Conservation (phyloP, 1,139 yeast genomes). For the Meyerozyma elateridarum region DNA sequence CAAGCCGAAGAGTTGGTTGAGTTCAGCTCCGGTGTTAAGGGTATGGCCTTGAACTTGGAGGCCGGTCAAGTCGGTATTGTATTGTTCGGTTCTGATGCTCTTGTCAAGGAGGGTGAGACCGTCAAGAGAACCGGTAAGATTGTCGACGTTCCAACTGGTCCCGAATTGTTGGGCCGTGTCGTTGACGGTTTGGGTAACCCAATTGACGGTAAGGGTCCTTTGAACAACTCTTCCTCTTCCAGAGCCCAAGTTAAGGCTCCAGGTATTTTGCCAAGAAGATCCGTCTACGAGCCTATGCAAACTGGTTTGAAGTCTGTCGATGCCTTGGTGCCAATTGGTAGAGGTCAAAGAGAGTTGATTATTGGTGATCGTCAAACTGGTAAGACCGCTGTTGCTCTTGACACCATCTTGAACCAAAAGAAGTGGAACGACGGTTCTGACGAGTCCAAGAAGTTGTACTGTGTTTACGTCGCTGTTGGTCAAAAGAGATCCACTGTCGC, state of each 20-base stretch:
- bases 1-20: slow-evolving; percentile 99
- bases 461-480: slow-evolving; percentile 99
- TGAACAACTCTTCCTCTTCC: slow-evolving; percentile 76
- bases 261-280: slow-evolving; percentile 99
- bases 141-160: slow-evolving; percentile 99
- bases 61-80: slow-evolving; percentile 99
- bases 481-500: slow-evolving; percentile 99
- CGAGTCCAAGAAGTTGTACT: slow-evolving; percentile 97
- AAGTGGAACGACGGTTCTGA: slow-evolving; percentile 95
- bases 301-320: slow-evolving; percentile 99
- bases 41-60: slow-evolving; percentile 99
- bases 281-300: slow-evolving; percentile 99
- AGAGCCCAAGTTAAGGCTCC: slow-evolving; percentile 99
- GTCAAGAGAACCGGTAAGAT: slow-evolving; percentile 99
- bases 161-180: slow-evolving; percentile 97
- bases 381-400: slow-evolving; percentile 98
- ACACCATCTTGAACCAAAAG: slow-evolving; percentile 98
- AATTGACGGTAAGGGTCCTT: slow-evolving; percentile 99
- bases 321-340: slow-evolving; percentile 98
- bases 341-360: slow-evolving; percentile 99
- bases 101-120: slow-evolving; percentile 98
- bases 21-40: slow-evolving; percentile 98
- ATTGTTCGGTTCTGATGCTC: slow-evolving; percentile 98
- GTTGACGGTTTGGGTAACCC: slow-evolving; percentile 99
- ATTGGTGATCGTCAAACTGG: slow-evolving; percentile 99